Evolutionary conservation across 228 moss, liverwort and hornwort genomes (phyloP), one percentile per base, ranked within the genome.

Genomic region (Sphagnum magellanicum): DNA sequence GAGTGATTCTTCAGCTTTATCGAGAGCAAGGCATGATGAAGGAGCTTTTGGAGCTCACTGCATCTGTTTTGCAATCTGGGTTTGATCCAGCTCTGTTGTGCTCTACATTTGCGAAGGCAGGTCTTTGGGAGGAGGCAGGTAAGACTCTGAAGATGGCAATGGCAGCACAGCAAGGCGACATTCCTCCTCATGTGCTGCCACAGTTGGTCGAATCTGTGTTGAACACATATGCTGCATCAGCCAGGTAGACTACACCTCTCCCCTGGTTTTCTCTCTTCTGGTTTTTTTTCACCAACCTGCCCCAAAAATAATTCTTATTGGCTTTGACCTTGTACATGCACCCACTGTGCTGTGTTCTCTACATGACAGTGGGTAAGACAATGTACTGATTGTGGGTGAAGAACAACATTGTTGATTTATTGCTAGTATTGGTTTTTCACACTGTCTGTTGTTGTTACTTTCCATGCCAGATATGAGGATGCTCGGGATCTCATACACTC

Each of bases 111-210:
- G 74, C 74, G 61, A 80, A 68, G 60, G 64, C 71, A 49, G 78
- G 80, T 49, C 80, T 80, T 49, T 78, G 70, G 52, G 76, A 80
- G 68, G 74, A 73, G 50, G 80, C 78, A 49, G 74, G 52, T 11
- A 73, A 58, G 51, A 66, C 80, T 16, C 65, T 86, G 52, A 64
- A 70, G 52, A 61, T 50, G 13, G 79, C 81, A 48, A 16, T 79
- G 50, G 57, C 72, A 5, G 32, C 32, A 32, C 32, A 32, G 32
- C 50, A 52, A 6, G 81, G 76, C 49, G 32, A 3, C 32, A 32
- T 32, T 32, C 32, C 32, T 32, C 32, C 32, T 32, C 66, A 60
- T 5, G 51, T 16, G 8, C 8, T 77, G n/a, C 74, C 81, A 61
- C 4, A 62, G 47, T 62, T 67, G 13, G 69, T 81, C 16, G 64